A percentile compares a stretch with the other conserved stretches of the same genome.
phyloP scores from a whole-genome alignment of 164 flowering plant genomes.

The Cinnamomum chago region DNA sequence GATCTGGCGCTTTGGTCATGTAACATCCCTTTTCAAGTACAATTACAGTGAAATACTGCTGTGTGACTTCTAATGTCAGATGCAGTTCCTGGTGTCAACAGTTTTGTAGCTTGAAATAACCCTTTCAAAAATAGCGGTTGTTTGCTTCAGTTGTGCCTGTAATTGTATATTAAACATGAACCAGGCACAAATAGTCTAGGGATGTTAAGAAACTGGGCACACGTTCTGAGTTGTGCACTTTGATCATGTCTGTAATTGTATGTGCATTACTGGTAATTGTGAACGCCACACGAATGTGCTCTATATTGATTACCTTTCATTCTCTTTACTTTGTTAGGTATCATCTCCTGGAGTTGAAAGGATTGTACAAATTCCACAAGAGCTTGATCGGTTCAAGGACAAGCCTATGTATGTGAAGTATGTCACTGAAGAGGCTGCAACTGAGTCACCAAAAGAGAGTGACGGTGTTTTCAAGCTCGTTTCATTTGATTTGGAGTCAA shows the following conservation, averaged over 20 bases:
- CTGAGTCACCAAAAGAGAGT: constrained; percentile 36
- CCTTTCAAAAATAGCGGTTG: background rate
- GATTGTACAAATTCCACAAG: constrained; percentile 66
- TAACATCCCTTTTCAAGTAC: background rate
- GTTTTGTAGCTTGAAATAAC: background rate
- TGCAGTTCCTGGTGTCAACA: background rate
- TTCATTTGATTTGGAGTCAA: constrained; percentile 56
- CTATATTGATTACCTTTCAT: background rate
- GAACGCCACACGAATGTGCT: background rate
- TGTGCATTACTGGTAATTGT: background rate
- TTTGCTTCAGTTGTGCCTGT: background rate
- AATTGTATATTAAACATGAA: background rate
- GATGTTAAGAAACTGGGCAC: background rate
- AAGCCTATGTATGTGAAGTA: constrained; percentile 69
- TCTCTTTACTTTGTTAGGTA: constrained; percentile 38
- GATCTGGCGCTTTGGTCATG: background rate
- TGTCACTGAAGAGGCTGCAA: constrained; percentile 24
- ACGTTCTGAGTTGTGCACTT: background rate
- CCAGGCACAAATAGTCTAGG: background rate
- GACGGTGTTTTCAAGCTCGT: constrained; percentile 80
- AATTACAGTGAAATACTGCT: background rate
- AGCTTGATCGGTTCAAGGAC: constrained; percentile 77
- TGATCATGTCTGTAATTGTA: background rate
- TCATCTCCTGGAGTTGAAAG: constrained; percentile 93
- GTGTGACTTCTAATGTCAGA: background rate